Conservation (phyloP, 768 basidiomycete species). For the Porphyrellus cyaneotinctus region DNA sequence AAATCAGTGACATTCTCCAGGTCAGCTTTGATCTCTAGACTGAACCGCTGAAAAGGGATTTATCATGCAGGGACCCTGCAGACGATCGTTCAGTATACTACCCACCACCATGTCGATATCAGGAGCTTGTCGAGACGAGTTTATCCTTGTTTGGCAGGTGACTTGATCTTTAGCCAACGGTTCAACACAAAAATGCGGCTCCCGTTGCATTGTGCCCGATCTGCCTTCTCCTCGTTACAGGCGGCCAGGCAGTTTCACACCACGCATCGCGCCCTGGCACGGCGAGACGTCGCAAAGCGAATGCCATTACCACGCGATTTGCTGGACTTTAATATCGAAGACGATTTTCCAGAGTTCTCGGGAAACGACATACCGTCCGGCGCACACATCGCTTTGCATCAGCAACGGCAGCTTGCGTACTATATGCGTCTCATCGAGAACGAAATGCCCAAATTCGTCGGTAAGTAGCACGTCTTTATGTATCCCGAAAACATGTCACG, state of each 20-base stretch:
- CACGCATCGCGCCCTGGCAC: slow-evolving; percentile 16
- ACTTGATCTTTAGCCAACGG: neutral
- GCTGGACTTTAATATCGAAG: slow-evolving; percentile 34
- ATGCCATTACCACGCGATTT: slow-evolving; percentile 40
- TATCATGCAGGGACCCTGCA: neutral
- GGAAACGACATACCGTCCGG: slow-evolving; percentile 61
- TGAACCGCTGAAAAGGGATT: slow-evolving; percentile 42
- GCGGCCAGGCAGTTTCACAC: slow-evolving; percentile 23
- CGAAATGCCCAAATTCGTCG: slow-evolving; percentile 83
- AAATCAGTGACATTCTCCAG: slow-evolving; percentile 76
- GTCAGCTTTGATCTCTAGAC: slow-evolving; percentile 71
- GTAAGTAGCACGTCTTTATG: slow-evolving; percentile 40
- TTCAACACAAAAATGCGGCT: slow-evolving; percentile 18
- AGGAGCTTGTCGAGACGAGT: slow-evolving; percentile 5
- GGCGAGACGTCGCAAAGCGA: slow-evolving; percentile 17
- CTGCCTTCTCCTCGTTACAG: slow-evolving; percentile 5
- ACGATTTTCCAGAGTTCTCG: slow-evolving; percentile 29
- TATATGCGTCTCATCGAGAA: slow-evolving; percentile 85
- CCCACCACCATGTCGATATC: slow-evolving; percentile 48
- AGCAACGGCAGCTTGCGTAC: slow-evolving; percentile 69
- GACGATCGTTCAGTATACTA: slow-evolving; percentile 3
- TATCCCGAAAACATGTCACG: slow-evolving; percentile 6
- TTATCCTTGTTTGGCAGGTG: slow-evolving; percentile 25
- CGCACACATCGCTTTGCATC: slow-evolving; percentile 69
- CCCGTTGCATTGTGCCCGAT: slow-evolving; percentile 16